phyloP scores from a whole-genome alignment of 768 basidiomycete species.

The Auriculariales sp. region DNA sequence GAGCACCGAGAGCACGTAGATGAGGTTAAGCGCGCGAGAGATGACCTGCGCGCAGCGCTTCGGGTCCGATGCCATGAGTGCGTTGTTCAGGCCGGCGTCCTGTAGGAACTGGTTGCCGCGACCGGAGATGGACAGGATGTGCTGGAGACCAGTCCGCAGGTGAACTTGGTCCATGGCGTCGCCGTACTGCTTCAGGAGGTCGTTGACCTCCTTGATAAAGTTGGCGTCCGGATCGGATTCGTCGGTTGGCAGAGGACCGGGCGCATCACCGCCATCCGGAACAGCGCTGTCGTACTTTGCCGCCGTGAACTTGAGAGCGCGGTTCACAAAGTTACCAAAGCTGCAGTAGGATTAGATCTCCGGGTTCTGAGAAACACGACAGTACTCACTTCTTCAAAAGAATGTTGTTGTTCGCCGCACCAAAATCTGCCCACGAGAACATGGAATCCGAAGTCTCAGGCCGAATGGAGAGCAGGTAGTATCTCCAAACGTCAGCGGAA shows the following conservation, averaged over 20 bases:
- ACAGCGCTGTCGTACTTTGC: constrained; percentile 70
- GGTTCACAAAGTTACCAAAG: constrained; percentile 97
- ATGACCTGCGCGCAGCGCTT: constrained; percentile 82
- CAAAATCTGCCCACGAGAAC: constrained; percentile 94
- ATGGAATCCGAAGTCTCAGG: constrained; percentile 91
- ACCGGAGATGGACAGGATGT: constrained; percentile 77
- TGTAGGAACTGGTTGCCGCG: constrained; percentile 93
- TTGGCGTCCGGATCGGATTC: constrained; percentile 37
- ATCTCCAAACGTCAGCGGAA: constrained; percentile 90
- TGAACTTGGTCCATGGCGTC: constrained; percentile 86
- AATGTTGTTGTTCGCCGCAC: constrained; percentile 83
- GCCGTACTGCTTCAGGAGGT: constrained; percentile 62
- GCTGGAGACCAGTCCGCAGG: constrained; percentile 74
- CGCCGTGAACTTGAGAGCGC: constrained; percentile 80
- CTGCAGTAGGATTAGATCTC: constrained; percentile 20
- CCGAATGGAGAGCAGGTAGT: constrained; percentile 82
- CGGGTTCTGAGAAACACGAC: neutral
- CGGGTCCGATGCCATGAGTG: constrained; percentile 68
- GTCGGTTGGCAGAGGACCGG: constrained; percentile 56
- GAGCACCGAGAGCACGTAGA: constrained; percentile 76
- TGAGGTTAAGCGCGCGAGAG: constrained; percentile 80
- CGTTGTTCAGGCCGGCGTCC: constrained; percentile 79
- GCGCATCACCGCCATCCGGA: constrained; percentile 60
- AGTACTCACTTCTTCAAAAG: constrained; percentile 73
- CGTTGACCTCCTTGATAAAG: constrained; percentile 72